Conservation (phyloP, 495 filamentous ascomycete genomes). For the Niebla homalea region DNA sequence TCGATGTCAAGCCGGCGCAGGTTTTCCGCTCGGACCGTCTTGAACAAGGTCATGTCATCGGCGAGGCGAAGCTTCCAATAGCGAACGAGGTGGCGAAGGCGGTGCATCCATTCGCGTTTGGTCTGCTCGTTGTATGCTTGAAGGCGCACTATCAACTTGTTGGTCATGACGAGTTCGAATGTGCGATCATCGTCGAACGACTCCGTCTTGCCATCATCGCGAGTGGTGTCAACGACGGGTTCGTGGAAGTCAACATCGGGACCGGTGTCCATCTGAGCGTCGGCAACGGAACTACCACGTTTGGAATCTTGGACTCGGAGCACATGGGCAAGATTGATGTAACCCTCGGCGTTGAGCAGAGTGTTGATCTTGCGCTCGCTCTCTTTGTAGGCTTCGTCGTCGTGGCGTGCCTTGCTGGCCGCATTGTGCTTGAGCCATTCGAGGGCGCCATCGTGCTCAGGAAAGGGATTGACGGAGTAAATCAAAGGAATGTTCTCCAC, state of each 20-base stretch:
- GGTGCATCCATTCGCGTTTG: constrained; percentile 51
- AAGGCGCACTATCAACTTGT: constrained; percentile 52
- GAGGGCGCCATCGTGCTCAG: constrained; percentile 39
- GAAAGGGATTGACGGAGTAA: constrained; percentile 53
- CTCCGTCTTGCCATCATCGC: constrained; percentile 39
- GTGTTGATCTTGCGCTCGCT: constrained; percentile 47
- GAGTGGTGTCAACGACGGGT: constrained; percentile 29
- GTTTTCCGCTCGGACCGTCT: constrained; percentile 44
- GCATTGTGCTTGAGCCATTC: constrained; percentile 42
- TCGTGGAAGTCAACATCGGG: constrained; percentile 37
- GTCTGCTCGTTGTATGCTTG: constrained; percentile 47
- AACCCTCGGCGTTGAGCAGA: constrained; percentile 48
- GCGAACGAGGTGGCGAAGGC: constrained; percentile 42
- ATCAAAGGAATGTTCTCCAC: constrained; percentile 45
- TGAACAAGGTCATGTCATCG: constrained; percentile 43
- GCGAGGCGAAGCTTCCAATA: constrained; percentile 53
- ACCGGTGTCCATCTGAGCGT: constrained; percentile 35
- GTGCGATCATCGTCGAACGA: constrained; percentile 44
- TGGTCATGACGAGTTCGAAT: constrained; percentile 51
- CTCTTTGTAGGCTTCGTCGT: constrained; percentile 51
- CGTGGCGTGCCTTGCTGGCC: constrained; percentile 32
- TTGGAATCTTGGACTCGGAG: constrained; percentile 41
- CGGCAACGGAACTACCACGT: constrained; percentile 35
- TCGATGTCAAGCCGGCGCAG: constrained; percentile 52
- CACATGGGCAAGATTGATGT: constrained; percentile 50